Base-by-base conservation (phyloP, 2,329 filamentous ascomycete species). In the Fusarium clavum region DNA sequence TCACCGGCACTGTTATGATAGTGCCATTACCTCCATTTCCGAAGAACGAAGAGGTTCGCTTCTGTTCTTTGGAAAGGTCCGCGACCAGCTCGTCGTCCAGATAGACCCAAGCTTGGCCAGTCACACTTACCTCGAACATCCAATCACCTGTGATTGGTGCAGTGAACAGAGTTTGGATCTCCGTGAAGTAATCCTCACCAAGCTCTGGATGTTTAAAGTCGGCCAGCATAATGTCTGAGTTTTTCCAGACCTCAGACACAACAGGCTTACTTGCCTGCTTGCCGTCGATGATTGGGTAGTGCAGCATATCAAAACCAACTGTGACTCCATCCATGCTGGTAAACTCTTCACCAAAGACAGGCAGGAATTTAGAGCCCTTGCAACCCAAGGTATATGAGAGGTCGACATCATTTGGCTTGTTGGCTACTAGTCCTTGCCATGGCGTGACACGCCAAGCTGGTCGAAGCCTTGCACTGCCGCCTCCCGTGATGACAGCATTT, bases 381-480 rank as follows among this genome's bases (percentile, higher is more conserved):
- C 41, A 55, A 46, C 41, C 52, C 3, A 46, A 11, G 2, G 16
- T 8, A 20, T 55, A 55, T 3, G 52, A 55, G 11, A 51, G n/a
- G 3, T 40, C 48, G 18, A 51, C 30, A 25, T 40, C 24, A 38
- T 27, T 14, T 6, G 30, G n/a, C 32, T 51, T 51, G n/a, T 51
- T 51, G 32, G 27, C n/a, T 13, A 40, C 32, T 13, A 51, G 13
- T 7, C 48, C 29, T 11, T 51, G 20, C 47, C 48, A 51, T 13
- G 48, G 56, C 4, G 67, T 70, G 3, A 61, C 64, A n/a, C 61
- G 55, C 10, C 67, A 69, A 20, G 68, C 60, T 30, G 67, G 67
- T 7, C 57, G 53, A 3, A 69, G 51, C 22, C 61, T 63, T 14
- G 67, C 65, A 27, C 67, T 70, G 9, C 65, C 65, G 11, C 67